phyloP scores from a whole-genome alignment of 441 rosid species.

The Eruca vesicaria region DNA sequence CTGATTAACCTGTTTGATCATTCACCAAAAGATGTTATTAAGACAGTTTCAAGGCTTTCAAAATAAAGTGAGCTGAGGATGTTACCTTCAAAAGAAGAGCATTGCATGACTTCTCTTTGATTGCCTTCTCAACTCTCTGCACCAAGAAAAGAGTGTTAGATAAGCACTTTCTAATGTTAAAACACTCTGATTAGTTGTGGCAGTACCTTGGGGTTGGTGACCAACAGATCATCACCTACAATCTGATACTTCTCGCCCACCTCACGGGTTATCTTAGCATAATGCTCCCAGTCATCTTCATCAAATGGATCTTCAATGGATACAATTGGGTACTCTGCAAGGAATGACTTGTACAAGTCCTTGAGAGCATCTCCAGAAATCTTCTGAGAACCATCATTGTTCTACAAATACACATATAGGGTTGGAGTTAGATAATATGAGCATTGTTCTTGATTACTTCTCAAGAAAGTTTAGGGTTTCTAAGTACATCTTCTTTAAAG shows the following conservation, averaged over 20 bases:
- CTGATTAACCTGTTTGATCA: conserved; percentile 72
- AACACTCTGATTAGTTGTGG: no score
- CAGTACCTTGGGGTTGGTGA: conserved; percentile 95
- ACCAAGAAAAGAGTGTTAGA: conserved; percentile 2
- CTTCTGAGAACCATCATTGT: conserved; percentile 78
- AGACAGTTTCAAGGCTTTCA: neutral
- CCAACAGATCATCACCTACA: conserved; percentile 95
- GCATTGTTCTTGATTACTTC: neutral
- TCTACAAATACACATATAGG: conserved; percentile 32
- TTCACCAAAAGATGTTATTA: neutral
- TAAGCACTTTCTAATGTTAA: neutral
- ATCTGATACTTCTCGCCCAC: conserved; percentile 75
- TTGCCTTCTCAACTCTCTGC: conserved; percentile 92
- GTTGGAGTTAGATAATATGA: neutral
- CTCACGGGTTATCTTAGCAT: conserved; percentile 70
- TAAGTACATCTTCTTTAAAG: conserved; percentile 76
- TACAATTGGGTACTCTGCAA: conserved; percentile 80
- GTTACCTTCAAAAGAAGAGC: conserved; percentile 92
- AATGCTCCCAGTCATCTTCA: conserved; percentile 97
- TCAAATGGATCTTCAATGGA: conserved; percentile 98
- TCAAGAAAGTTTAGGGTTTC: neutral
- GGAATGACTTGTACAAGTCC: conserved; percentile 89
- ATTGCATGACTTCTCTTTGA: conserved; percentile 82
- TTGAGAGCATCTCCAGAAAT: conserved; percentile 83
- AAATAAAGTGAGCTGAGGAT: neutral